Percentiles rank a stretch among this genome's conserved stretches.
These are phyloP conservation scores for Kwoniella botswanensis DNA, from an alignment of 768 basidiomycete species.

Conservation along the genomic window DNA sequence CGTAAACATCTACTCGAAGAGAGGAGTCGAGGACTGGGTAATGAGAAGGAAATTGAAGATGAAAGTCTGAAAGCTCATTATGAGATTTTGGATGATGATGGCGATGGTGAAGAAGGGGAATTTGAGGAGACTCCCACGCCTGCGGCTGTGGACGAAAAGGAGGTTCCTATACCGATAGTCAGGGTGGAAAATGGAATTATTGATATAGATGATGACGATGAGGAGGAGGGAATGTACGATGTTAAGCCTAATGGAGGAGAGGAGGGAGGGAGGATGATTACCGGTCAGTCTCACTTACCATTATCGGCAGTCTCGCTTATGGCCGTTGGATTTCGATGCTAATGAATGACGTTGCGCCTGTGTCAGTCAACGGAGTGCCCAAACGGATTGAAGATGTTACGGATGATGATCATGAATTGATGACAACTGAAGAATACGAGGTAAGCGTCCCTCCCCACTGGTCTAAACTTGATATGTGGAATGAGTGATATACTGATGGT, in stretches of 20 bases:
- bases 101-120: slow-evolving; percentile 23
- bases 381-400: slow-evolving; percentile 80
- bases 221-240: slow-evolving; percentile 37
- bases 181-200: slow-evolving; percentile 3
- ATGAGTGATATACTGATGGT: neutral
- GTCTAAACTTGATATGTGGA: neutral
- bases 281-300: slow-evolving; percentile 35
- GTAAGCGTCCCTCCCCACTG: slow-evolving; percentile 41
- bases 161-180: slow-evolving; percentile 4
- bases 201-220: slow-evolving; percentile 11
- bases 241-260: neutral
- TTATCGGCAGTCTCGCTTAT: too few species aligned
- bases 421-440: slow-evolving; percentile 92
- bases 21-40: slow-evolving; percentile 22
- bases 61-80: slow-evolving; percentile 25
- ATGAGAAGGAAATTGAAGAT: slow-evolving; percentile 35
- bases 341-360: neutral
- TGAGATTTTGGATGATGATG: slow-evolving; percentile 29
- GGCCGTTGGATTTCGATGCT: neutral
- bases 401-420: slow-evolving; percentile 87
- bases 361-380: slow-evolving; percentile 70
- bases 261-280: slow-evolving; percentile 26
- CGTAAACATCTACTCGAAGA: slow-evolving; percentile 11
- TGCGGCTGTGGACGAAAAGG: neutral
- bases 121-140: slow-evolving; percentile 13